Percentiles rank a stretch among this genome's conserved stretches.
These are phyloP conservation scores for Dictyostelium purpureum DNA, from an alignment of 78 protist genomes.

Conservation along the genomic window DNA sequence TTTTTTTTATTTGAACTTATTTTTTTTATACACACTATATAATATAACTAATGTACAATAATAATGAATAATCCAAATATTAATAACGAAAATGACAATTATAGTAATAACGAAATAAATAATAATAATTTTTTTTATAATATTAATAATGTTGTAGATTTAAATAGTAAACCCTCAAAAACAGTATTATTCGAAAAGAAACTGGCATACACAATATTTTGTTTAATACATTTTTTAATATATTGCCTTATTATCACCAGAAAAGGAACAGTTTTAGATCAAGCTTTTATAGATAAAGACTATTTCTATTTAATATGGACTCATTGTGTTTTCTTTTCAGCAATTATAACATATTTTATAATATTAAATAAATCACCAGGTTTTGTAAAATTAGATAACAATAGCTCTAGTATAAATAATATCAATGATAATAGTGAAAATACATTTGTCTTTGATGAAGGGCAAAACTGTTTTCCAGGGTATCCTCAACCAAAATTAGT, in stretches of 20 bases:
- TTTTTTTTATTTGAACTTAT: no score
- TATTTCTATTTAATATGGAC: constrained; percentile 25
- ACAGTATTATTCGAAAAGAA: background rate
- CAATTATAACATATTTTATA: background rate
- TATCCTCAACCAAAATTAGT: no score
- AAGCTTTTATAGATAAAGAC: constrained; percentile 1
- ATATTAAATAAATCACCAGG: background rate
- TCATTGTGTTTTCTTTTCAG: background rate
- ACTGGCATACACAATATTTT: background rate
- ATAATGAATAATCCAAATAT: background rate
- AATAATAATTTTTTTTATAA: background rate
- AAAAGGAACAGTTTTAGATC: background rate
- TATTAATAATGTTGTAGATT: background rate
- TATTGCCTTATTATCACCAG: background rate
- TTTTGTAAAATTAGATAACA: background rate
- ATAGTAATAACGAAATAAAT: background rate
- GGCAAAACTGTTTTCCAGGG: no score
- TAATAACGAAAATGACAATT: background rate
- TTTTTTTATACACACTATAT: no score
- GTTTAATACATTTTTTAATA: background rate
- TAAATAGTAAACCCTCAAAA: background rate
- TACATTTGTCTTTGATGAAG: background rate
- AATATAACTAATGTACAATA: background rate
- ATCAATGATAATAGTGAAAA: background rate
- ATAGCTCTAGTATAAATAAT: background rate